Evolutionary conservation across 148 eudicot species (phyloP).

Genomic region (Arctostaphylos glauca): DNA sequence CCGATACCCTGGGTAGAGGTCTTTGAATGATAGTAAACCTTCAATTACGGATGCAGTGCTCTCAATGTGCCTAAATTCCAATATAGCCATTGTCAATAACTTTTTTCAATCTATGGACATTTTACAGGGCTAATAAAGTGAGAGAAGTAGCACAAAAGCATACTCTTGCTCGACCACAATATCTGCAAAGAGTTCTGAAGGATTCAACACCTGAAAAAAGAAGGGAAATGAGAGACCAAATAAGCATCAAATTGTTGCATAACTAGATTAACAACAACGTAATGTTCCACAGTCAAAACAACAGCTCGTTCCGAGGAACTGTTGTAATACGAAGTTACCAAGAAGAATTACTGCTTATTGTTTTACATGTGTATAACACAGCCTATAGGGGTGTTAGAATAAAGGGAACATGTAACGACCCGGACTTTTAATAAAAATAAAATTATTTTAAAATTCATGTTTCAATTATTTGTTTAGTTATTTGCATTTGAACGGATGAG

Average conservation of each 20-base stretch:
- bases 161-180: slow-evolving; percentile 41
- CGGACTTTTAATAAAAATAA: too few relatives aligned
- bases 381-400: not conserved
- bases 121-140: not conserved
- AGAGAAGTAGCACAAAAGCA: not conserved
- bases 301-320: not conserved
- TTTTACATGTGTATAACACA: not conserved
- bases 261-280: not conserved
- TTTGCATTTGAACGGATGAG: too few relatives aligned
- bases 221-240: not conserved
- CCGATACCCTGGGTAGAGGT: slow-evolving; percentile 25
- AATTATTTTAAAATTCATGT: too few relatives aligned
- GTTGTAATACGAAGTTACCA: not conserved
- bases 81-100: not conserved
- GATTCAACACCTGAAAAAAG: slow-evolving; percentile 22
- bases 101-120: too few relatives aligned
- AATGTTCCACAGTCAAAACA: not conserved
- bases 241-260: not conserved
- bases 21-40: slow-evolving; percentile 30
- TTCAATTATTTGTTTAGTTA: too few relatives aligned
- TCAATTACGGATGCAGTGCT: slow-evolving; percentile 33
- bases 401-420: too few relatives aligned
- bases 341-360: too few relatives aligned
- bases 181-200: slow-evolving; percentile 46
- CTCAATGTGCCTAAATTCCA: slow-evolving; percentile 29